Conservation (phyloP, 2,329 filamentous ascomycete species). For the Botryotinia convoluta region DNA sequence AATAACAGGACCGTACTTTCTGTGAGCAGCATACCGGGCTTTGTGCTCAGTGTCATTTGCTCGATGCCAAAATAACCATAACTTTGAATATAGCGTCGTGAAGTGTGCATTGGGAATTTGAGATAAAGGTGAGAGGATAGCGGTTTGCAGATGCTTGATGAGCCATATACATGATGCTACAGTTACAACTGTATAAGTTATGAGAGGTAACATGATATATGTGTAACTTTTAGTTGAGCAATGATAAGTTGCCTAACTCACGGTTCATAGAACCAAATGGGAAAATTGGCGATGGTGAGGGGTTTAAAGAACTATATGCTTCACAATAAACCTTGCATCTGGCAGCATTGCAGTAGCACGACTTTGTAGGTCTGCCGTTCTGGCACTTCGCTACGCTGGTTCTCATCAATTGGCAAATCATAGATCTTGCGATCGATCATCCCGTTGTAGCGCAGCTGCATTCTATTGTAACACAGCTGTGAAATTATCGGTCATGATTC, state of each 20-base stretch:
- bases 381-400: neutral
- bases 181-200: neutral
- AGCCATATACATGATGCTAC: neutral
- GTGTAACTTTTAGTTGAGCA: neutral
- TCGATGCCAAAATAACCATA: neutral
- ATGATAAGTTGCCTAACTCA: neutral
- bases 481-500: neutral
- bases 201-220: neutral
- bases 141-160: neutral
- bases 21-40: neutral
- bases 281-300: neutral
- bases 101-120: constrained; percentile 6
- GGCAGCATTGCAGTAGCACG: neutral
- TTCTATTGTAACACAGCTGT: neutral
- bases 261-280: neutral
- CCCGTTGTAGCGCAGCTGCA: neutral
- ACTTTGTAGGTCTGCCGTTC: neutral
- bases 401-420: neutral
- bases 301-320: neutral
- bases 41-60: neutral
- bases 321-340: neutral
- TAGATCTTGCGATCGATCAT: neutral
- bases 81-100: neutral
- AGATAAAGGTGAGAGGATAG: neutral
- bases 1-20: neutral